Evolutionary conservation across 164 flowering plant genomes (phyloP).

Genomic region (Dillenia suffruticosa): DNA sequence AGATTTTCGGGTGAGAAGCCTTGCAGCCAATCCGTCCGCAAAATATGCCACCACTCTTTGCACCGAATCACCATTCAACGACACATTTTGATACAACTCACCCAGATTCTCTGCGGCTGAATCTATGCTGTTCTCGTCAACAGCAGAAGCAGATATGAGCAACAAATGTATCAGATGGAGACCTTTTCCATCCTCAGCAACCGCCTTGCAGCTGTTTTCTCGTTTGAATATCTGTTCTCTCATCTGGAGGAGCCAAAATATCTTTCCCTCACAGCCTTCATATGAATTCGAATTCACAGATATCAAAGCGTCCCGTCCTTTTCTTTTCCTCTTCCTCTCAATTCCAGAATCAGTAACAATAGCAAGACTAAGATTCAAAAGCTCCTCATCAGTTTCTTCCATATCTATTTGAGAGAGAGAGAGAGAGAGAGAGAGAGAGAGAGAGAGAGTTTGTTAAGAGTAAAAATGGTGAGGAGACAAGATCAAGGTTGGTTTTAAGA

Average conservation of each 20-base stretch:
- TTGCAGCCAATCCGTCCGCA: conserved; percentile 55
- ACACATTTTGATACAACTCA: conserved; percentile 42
- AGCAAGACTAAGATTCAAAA: conserved; percentile 45
- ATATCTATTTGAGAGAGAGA: conserved; percentile 12
- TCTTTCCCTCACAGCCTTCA: conserved; percentile 35
- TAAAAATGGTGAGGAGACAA: conserved; percentile 1
- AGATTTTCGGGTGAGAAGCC: conserved; percentile 49
- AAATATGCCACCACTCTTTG: conserved; percentile 71
- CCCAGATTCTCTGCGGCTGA: conserved; percentile 35
- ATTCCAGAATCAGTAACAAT: conserved; percentile 14
- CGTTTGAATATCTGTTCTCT: conserved; percentile 50
- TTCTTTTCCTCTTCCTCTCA: conserved; percentile 21
- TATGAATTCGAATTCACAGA: conserved; percentile 1
- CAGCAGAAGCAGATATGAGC: conserved; percentile 50
- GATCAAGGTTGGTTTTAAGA: conserved; percentile 8
- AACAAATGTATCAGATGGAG: conserved; percentile 59
- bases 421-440: conserved; percentile 1
- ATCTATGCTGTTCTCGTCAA: conserved; percentile 34
- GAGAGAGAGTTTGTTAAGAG: neutral
- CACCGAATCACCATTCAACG: conserved; percentile 51
- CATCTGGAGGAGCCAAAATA: conserved; percentile 43
- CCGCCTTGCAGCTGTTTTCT: conserved; percentile 26
- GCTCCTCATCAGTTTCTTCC: conserved; percentile 34
- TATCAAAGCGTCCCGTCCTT: conserved; percentile 11
- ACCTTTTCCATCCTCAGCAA: conserved; percentile 39